phyloP scores from a whole-genome alignment of 371 early-diverging fungal genomes.

The Rhizopus microsporus region DNA sequence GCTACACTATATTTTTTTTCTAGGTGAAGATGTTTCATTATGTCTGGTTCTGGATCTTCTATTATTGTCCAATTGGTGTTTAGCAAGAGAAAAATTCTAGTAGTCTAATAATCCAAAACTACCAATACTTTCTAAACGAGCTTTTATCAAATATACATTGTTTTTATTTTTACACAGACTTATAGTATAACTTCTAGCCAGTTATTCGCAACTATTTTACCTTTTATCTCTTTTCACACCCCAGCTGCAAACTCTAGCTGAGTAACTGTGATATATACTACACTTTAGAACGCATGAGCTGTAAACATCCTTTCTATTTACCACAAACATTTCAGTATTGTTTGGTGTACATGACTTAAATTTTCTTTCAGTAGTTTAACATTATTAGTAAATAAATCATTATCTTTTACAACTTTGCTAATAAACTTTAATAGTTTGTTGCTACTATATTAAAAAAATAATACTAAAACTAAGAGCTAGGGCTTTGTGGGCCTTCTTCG shows the following conservation, averaged over 20 bases:
- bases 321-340: conserved; percentile 10
- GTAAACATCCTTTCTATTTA: conserved; percentile 10
- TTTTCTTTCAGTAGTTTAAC: conserved; percentile 11
- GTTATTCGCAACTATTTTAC: conserved; percentile 9
- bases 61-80: conserved; percentile 12
- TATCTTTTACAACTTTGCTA: conserved; percentile 11
- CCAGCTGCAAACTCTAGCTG: conserved; percentile 10
- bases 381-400: conserved; percentile 9
- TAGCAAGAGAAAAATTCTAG: conserved; percentile 10
- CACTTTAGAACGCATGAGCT: too few relatives aligned
- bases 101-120: conserved; percentile 7
- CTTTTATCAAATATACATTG: conserved; percentile 7
- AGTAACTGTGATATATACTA: conserved; percentile 11
- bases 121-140: conserved; percentile 8
- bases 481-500: conserved; percentile 16
- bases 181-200: conserved; percentile 8
- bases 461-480: conserved; percentile 11
- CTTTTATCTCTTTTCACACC: conserved; percentile 10
- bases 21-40: conserved; percentile 16
- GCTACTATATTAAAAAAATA: conserved; percentile 5
- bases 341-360: conserved; percentile 9
- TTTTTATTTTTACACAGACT: conserved; percentile 10
- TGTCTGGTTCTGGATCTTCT: conserved; percentile 9
- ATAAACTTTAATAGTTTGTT: conserved; percentile 8
- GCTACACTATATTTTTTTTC: conserved; percentile 9